Evolutionary conservation across 345 rosid genomes (phyloP), one percentile per base, ranked within the genome.

Genomic region (Turritis glabra): DNA sequence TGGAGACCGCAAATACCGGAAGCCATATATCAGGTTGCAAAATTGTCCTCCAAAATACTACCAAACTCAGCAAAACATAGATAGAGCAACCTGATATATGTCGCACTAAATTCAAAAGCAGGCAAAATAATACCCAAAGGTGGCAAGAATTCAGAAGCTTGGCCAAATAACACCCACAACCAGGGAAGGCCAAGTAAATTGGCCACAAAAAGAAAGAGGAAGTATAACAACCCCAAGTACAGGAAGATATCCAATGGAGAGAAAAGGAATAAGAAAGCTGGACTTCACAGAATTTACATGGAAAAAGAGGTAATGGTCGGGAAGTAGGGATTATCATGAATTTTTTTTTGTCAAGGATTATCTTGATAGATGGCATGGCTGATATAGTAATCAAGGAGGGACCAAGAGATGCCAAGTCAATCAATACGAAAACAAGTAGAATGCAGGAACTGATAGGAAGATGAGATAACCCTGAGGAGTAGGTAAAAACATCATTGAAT

Each of bases 401-500:
- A 23, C 63, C 63, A 40, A 43, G n/a, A 41, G 57, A 53, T 29
- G 47, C 64, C 58, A 67, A 50, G 74, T 61, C 69, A 75, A 60
- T 15, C 6, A 19, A 54, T 64, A 55, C 52, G 71, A 62, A 69
- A 33, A 64, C 51, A 69, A 55, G 40, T 22, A 77, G 62, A 71
- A 56, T 5, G 47, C 25, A 64, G 67, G 75, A 65, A 48, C 40
- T 27, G 43, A 69, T 23, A 61, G 79, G 38, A 79, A 70, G 82
- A 54, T 15, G 53, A 71, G 64, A 63, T 68, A 67, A 66, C 57
- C 76, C 64, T 50, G 77, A 73, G 67, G 82, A 77, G 73, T 74
- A 75, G 78, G 73, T 55, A 72, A 72, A 72, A 75, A 53, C 79
- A 86, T 77, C 80, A 81, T 17, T 70, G 74, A 80, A 84, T 54